Evolutionary conservation across 495 filamentous ascomycete species (phyloP).

Genomic region (Astrothelium subdiscretum): DNA sequence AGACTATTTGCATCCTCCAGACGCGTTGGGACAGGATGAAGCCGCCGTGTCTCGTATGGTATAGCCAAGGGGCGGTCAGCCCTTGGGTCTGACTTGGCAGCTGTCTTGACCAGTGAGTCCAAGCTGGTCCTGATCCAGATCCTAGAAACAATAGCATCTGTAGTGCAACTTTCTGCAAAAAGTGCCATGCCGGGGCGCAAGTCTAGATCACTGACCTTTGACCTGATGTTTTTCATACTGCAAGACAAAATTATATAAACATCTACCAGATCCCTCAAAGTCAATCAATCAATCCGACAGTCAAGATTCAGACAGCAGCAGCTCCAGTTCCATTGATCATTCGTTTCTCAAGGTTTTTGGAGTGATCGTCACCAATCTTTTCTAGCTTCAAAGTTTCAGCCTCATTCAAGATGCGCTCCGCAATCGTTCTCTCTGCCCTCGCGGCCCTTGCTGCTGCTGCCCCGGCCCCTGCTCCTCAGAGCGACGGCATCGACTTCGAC

Average conservation of each 20-base stretch:
- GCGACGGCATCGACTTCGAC: not conserved
- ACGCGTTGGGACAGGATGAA: not conserved
- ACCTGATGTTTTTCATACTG: not conserved
- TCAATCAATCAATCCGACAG: not conserved
- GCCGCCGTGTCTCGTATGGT: not conserved
- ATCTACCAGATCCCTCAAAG: not conserved
- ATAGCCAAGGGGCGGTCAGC: not conserved
- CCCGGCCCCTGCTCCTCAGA: not conserved
- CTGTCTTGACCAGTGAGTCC: not conserved
- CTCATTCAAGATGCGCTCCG: not conserved
- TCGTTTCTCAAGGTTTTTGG: not conserved
- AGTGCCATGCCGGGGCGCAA: not conserved
- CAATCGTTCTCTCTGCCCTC: not conserved
- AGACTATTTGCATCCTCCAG: not conserved
- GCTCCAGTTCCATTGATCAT: not conserved
- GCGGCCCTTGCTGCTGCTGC: not conserved
- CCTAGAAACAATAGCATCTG: not conserved
- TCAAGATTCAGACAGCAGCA: not conserved
- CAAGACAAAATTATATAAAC: slow-evolving; percentile 2
- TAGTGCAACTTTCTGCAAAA: not conserved
- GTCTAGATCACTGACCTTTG: not conserved
- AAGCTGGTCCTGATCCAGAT: not conserved
- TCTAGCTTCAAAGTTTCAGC: not conserved
- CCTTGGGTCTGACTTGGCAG: not conserved
- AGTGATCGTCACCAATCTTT: not conserved